phyloP scores from a whole-genome alignment of 1,284 basidiomycete species.

The Boletus chippewaensis region DNA sequence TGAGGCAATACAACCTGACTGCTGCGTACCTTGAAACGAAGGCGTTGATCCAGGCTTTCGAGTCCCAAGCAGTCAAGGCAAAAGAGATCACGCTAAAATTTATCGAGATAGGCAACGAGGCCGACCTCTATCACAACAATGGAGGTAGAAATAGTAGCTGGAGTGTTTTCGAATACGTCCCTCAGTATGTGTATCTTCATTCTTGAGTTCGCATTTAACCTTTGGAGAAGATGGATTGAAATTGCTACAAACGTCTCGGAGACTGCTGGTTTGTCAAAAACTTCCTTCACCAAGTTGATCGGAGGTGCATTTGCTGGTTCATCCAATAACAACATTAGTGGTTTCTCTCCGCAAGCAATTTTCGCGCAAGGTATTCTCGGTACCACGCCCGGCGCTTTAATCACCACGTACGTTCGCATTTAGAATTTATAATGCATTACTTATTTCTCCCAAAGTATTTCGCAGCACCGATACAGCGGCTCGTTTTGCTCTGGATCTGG shows the following conservation, averaged over 20 bases:
- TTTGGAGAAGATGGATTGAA: constrained; percentile 29
- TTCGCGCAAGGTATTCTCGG: constrained; percentile 39
- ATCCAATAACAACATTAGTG: constrained; percentile 34
- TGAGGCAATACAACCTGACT: constrained; percentile 51
- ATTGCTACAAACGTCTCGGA: constrained; percentile 30
- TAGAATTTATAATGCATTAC: neutral
- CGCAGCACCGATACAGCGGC: constrained; percentile 59
- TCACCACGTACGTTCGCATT: constrained; percentile 27
- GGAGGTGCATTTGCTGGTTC: constrained; percentile 50
- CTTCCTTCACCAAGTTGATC: constrained; percentile 42
- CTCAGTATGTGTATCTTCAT: constrained; percentile 38
- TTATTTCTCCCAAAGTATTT: constrained; percentile 39
- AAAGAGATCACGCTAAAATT: constrained; percentile 48
- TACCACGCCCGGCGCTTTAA: constrained; percentile 36
- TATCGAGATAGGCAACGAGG: constrained; percentile 60
- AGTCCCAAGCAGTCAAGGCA: constrained; percentile 35
- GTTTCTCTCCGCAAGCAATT: constrained; percentile 54
- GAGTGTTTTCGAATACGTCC: constrained; percentile 45
- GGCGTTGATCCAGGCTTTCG: constrained; percentile 51
- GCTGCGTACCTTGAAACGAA: constrained; percentile 52
- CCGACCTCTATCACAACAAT: constrained; percentile 52
- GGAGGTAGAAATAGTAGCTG: constrained; percentile 42
- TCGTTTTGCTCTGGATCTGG: constrained; percentile 47
- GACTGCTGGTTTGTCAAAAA: constrained; percentile 21
- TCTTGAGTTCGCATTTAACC: neutral